A percentile compares a stretch with the other conserved stretches of the same genome.
Evolutionary conservation across 2,329 filamentous ascomycete genomes (phyloP).

Genomic region (Dactylellina haptotyla): DNA sequence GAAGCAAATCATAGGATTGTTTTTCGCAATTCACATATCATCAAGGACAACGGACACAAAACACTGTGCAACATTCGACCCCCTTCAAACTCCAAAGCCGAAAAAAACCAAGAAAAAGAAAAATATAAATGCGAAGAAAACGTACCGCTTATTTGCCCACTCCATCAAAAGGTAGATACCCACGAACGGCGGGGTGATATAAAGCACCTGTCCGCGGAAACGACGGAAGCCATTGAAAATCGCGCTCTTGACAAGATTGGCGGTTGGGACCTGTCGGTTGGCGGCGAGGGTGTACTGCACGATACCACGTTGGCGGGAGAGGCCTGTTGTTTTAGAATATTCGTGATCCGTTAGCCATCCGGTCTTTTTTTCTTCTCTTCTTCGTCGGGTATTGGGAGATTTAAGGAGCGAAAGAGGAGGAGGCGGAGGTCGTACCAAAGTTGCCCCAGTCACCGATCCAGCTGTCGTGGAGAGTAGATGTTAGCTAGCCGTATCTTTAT

Average conservation of each 20-base stretch:
- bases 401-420: not conserved
- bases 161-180: conserved; percentile 82
- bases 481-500: conserved; percentile 3
- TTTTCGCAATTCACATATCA: too few species aligned
- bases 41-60: too few species aligned
- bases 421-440: conserved; percentile 30
- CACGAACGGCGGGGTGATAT: conserved; percentile 82
- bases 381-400: not conserved
- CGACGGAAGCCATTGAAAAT: conserved; percentile 96
- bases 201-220: conserved; percentile 85
- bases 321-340: conserved; percentile 1
- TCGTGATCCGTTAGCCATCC: not conserved
- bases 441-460: conserved; percentile 48
- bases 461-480: conserved; percentile 7
- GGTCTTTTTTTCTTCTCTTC: not conserved
- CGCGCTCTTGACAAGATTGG: conserved; percentile 79
- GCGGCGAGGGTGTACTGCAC: conserved; percentile 78
- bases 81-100: not conserved
- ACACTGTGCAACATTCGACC: not conserved
- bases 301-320: conserved; percentile 63
- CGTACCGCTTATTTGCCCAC: conserved; percentile 88
- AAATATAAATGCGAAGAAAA: conserved; percentile 52
- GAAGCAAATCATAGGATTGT: too few species aligned
- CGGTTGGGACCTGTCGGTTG: conserved; percentile 89
- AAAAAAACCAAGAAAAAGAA: not conserved